Percentiles rank a stretch among this genome's conserved stretches.
Conservation (phyloP, 352 stramenopile genomes). For the Phytophthora agathidicida region DNA sequence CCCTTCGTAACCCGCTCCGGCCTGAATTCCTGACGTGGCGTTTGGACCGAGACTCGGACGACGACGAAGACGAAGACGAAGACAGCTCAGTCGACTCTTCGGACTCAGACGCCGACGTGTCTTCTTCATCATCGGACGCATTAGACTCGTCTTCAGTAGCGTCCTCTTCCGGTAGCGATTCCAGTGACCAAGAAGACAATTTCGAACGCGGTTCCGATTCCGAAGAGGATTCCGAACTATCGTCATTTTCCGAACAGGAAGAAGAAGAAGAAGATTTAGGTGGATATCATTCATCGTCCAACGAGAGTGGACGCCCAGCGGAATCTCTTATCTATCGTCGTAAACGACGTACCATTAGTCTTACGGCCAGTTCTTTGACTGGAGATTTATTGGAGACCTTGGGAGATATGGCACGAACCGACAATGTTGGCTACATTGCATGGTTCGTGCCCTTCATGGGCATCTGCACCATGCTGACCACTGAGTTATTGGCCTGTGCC, state of each 20-base stretch:
- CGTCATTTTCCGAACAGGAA: slow-evolving; percentile 3
- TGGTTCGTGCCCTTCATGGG: slow-evolving; percentile 76
- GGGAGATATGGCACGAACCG: slow-evolving; percentile 34
- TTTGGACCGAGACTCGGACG: not conserved
- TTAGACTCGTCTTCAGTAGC: slow-evolving; percentile 7
- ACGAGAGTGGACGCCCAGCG: slow-evolving; percentile 17
- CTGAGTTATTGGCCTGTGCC: slow-evolving; percentile 69
- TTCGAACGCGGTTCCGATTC: slow-evolving; percentile 2
- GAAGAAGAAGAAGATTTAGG: slow-evolving; percentile 5
- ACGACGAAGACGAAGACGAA: slow-evolving; percentile 16
- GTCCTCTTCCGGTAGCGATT: slow-evolving; percentile 7
- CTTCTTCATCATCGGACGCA: not conserved
- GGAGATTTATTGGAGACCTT: slow-evolving; percentile 14
- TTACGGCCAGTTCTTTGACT: not conserved
- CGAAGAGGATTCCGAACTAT: slow-evolving; percentile 13
- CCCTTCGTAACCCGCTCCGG: slow-evolving; percentile 13
- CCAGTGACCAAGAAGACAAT: slow-evolving; percentile 27
- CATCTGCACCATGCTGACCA: slow-evolving; percentile 75
- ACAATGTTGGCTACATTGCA: slow-evolving; percentile 73
- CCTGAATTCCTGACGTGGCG: slow-evolving; percentile 22
- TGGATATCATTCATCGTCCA: slow-evolving; percentile 11
- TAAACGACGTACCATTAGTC: no score
- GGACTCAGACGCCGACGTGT: slow-evolving; percentile 10
- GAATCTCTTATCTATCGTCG: slow-evolving; percentile 2
- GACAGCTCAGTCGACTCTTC: slow-evolving; percentile 9